phyloP scores from a whole-genome alignment of 306 rosid genomes.

The barrel medic (Medicago truncatula) region MtrunA17r5.0-ANR NC_053048.1:54903001-54903500 shows the following conservation, averaged over 20 bases:
- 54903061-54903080: background rate
- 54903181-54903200: background rate
- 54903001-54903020: conserved; percentile 5
- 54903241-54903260: background rate
- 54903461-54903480: conserved; percentile 31
- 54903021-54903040: background rate
- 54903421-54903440: conserved; percentile 21
- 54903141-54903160: conserved; percentile 27
- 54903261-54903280: background rate
- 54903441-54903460: conserved; percentile 22
- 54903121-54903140: background rate
- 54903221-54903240: background rate
- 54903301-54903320: background rate
- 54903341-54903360: conserved; percentile 9
- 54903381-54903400: conserved; percentile 3
- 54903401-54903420: conserved; percentile 20
- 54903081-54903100: conserved; percentile 12
- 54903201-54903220: background rate
- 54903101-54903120: background rate
- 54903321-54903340: background rate
- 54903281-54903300: background rate
- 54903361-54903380: conserved; percentile 2
- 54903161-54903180: background rate
- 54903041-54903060: background rate
- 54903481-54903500: background rate